These are phyloP conservation scores for Vicia villosa DNA, from an alignment of 306 rosid species.

Conservation along the genomic window DNA sequence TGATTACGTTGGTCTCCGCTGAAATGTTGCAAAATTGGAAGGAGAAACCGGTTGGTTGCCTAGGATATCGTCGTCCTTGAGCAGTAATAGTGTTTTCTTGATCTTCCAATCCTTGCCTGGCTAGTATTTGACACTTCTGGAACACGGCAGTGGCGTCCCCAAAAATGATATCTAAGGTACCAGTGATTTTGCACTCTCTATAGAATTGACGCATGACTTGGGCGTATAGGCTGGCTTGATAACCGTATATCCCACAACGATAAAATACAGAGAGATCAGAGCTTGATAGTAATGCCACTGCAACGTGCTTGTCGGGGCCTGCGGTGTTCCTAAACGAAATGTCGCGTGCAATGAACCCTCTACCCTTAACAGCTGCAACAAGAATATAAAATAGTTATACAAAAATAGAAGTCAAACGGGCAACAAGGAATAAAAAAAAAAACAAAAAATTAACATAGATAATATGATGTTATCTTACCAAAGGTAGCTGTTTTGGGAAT, in stretches of 20 bases:
- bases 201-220: background rate
- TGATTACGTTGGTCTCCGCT: background rate
- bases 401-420: too few relatives aligned
- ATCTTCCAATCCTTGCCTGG: background rate
- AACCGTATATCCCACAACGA: background rate
- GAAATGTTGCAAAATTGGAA: background rate
- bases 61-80: background rate
- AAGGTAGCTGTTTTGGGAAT: slow-evolving; percentile 81
- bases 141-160: background rate
- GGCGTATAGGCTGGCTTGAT: background rate
- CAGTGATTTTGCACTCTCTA: background rate
- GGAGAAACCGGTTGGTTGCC: background rate
- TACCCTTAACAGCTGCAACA: background rate
- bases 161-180: background rate
- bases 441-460: background rate
- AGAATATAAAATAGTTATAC: too few relatives aligned
- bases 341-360: background rate
- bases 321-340: background rate
- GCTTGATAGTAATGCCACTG: background rate
- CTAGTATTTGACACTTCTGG: background rate
- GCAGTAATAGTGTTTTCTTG: background rate
- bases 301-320: background rate
- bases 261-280: background rate
- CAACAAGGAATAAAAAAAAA: background rate
- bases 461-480: slow-evolving; percentile 47